A percentile compares a stretch with the other conserved stretches of the same genome.
Conservation (phyloP, 805 yeast species). For the Sugiyamaella lignohabitans region DNA sequence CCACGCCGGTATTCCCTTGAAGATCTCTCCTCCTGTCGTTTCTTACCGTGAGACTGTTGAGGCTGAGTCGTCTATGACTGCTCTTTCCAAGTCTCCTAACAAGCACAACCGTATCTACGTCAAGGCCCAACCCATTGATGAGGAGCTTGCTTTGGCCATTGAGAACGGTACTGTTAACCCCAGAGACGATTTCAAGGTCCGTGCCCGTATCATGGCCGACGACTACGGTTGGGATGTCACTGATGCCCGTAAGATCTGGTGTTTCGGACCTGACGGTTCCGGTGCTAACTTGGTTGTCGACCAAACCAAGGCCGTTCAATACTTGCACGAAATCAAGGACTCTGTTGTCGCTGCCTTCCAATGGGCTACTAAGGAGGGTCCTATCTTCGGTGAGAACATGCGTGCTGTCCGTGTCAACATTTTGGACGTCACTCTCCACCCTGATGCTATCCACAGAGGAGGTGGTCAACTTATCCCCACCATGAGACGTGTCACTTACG, state of each 20-base stretch:
- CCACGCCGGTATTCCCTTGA: conserved; percentile 99
- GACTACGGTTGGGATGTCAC: conserved; percentile 99
- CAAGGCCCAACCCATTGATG: conserved; percentile 93
- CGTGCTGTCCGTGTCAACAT: conserved; percentile 97
- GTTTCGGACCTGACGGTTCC: conserved; percentile 99
- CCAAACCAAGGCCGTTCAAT: conserved; percentile 99
- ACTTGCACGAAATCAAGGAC: conserved; percentile 98
- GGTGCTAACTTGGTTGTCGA: conserved; percentile 99
- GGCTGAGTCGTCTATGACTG: conserved; percentile 88
- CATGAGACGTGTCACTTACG: conserved; percentile 99
- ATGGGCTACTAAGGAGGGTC: conserved; percentile 99
- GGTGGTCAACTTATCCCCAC: conserved; percentile 99
- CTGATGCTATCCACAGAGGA: conserved; percentile 99
- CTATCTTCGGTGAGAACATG: conserved; percentile 91
- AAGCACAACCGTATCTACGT: conserved; percentile 99
- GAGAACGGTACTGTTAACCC: conserved; percentile 89
- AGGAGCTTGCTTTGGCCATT: conserved; percentile 87
- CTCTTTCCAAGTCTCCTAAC: conserved; percentile 99
- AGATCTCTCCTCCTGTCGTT: conserved; percentile 96
- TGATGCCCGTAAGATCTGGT: conserved; percentile 99
- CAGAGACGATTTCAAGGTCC: conserved; percentile 96
- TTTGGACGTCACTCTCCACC: conserved; percentile 97
- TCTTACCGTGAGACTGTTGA: conserved; percentile 98
- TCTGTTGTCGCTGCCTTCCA: conserved; percentile 99
- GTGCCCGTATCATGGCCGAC: conserved; percentile 98